Evolutionary conservation across 352 stramenopile species (phyloP).

Genomic region (Globisporangium okanoganense): DNA sequence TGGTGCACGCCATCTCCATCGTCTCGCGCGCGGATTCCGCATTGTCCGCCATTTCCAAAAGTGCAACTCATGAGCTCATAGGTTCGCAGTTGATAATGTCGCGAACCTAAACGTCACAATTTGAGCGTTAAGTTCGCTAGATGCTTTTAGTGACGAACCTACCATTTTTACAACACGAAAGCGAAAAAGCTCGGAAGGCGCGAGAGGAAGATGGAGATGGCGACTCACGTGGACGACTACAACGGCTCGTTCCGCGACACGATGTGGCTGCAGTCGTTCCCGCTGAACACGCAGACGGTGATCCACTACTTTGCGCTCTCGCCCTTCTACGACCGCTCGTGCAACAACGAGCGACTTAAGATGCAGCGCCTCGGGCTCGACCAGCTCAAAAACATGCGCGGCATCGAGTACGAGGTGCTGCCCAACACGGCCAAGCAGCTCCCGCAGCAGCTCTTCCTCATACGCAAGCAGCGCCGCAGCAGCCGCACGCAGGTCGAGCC

Average conservation of each 20-base stretch:
- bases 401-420: constrained; percentile 87
- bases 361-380: constrained; percentile 87
- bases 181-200: not conserved
- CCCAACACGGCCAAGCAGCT: constrained; percentile 81
- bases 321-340: constrained; percentile 87
- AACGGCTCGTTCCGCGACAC: constrained; percentile 87
- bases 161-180: not conserved
- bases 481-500: constrained; percentile 73
- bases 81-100: not conserved
- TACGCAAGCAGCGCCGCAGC: constrained; percentile 82
- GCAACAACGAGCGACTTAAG: constrained; percentile 89
- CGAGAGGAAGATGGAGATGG: constrained; percentile 69
- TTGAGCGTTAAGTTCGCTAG: not conserved
- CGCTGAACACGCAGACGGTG: constrained; percentile 78
- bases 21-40: constrained; percentile 3
- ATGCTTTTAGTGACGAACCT: not conserved
- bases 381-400: constrained; percentile 85
- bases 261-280: constrained; percentile 85
- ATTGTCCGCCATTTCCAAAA: constrained; percentile 2
- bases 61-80: not conserved
- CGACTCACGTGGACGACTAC: constrained; percentile 80
- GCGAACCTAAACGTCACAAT: not conserved
- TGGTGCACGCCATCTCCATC: constrained; percentile 3
- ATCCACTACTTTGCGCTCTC: constrained; percentile 88
- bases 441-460: constrained; percentile 82